Percentiles rank a stretch among this genome's conserved stretches.
Evolutionary conservation across 805 yeast species (phyloP).

Genomic region (Dipodascus geniculatus): DNA sequence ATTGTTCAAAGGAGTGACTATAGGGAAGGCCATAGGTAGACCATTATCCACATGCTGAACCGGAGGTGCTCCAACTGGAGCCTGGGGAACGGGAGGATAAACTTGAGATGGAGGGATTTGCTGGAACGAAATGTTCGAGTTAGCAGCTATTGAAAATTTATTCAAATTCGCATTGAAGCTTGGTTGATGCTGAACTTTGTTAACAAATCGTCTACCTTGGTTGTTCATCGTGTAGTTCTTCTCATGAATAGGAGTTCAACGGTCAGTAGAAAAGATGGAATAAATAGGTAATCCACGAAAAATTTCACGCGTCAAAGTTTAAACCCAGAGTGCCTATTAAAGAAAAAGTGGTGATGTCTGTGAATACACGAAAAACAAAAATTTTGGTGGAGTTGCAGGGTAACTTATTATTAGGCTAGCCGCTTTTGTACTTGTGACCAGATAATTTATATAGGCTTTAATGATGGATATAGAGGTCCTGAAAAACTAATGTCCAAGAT

Average conservation of each 20-base stretch:
- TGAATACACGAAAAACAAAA: too few species aligned
- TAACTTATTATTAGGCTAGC: too few species aligned
- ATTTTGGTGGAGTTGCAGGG: too few species aligned
- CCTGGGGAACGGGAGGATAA: background rate
- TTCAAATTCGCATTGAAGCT: background rate
- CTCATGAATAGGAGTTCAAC: background rate
- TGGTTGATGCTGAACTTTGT: background rate
- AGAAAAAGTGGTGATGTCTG: too few species aligned
- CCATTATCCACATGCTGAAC: background rate
- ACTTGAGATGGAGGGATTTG: background rate
- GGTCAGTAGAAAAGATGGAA: background rate
- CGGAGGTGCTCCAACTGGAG: background rate
- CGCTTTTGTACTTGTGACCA: too few species aligned
- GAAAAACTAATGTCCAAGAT: background rate
- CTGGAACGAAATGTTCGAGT: background rate
- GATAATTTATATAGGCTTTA: too few species aligned
- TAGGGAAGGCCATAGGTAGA: background rate
- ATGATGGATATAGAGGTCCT: too few species aligned
- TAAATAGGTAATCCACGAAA: background rate
- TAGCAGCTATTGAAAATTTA: background rate
- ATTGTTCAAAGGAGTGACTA: constrained; percentile 1
- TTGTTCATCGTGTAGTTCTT: background rate
- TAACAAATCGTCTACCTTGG: background rate
- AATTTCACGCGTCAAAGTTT: background rate
- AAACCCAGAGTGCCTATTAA: too few species aligned